A percentile compares a stretch with the other conserved stretches of the same genome.
Conservation (phyloP, 2,329 filamentous ascomycete species). For the Fusarium vanettenii region DNA sequence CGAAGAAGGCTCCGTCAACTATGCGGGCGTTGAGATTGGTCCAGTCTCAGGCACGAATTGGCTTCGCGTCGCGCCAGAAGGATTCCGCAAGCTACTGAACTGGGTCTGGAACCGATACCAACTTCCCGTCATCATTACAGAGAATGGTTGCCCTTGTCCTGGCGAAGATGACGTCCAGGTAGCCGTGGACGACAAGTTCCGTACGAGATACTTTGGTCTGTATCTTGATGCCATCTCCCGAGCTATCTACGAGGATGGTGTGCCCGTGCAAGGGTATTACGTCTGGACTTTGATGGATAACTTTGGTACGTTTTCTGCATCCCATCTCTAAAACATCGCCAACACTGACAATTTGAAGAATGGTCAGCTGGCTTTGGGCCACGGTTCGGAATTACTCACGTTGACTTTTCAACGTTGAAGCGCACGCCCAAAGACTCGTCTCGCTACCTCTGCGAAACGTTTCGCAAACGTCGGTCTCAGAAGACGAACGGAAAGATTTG, state of each 20-base stretch:
- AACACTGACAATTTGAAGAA: background rate
- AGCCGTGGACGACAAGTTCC: background rate
- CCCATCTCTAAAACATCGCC: background rate
- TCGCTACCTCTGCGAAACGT: background rate
- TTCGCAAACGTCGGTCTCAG: background rate
- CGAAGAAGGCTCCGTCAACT: conserved; percentile 15
- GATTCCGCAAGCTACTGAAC: conserved; percentile 38
- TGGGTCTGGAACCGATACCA: conserved; percentile 36
- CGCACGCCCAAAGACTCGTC: conserved; percentile 54
- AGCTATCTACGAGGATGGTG: background rate
- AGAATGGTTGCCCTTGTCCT: background rate
- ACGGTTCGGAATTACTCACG: conserved; percentile 52
- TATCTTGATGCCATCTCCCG: background rate
- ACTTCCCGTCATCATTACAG: background rate
- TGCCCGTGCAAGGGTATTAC: background rate
- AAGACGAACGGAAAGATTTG: background rate
- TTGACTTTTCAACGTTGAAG: conserved; percentile 51
- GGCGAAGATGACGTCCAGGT: background rate
- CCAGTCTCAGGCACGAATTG: conserved; percentile 16
- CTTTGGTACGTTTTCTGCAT: background rate
- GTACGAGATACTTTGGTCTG: background rate
- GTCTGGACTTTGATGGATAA: background rate
- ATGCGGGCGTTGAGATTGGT: conserved; percentile 10
- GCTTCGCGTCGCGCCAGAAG: conserved; percentile 24
- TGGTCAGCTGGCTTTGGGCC: conserved; percentile 54